Conservation (phyloP, 1,139 yeast species). For the Lodderomyces oxycetoniae region DNA sequence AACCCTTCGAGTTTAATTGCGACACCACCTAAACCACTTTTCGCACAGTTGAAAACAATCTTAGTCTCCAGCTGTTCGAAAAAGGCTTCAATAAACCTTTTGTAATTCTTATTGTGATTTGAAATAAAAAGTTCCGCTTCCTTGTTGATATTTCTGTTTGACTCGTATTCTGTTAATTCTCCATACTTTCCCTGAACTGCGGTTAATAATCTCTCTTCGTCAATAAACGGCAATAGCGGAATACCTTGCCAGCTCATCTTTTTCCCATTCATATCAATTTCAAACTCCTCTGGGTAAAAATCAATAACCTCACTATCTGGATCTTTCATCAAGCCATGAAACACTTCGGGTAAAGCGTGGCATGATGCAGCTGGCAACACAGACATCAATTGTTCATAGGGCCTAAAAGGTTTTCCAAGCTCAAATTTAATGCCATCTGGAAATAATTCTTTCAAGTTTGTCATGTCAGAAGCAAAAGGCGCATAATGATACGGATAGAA, state of each 20-base stretch:
- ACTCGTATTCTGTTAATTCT: conserved; percentile 63
- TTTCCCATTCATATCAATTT: conserved; percentile 93
- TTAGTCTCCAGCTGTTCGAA: conserved; percentile 29
- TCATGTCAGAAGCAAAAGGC: conserved; percentile 90
- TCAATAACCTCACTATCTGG: conserved; percentile 82
- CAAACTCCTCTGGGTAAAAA: conserved; percentile 84
- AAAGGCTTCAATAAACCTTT: conserved; percentile 28
- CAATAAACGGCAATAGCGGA: conserved; percentile 85
- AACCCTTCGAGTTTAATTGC: conserved; percentile 45
- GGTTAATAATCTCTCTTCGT: conserved; percentile 64
- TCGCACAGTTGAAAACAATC: conserved; percentile 42
- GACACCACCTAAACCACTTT: conserved; percentile 65
- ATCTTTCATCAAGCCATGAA: conserved; percentile 78
- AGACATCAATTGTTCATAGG: conserved; percentile 96
- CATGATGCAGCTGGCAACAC: conserved; percentile 96
- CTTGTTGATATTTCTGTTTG: conserved; percentile 61
- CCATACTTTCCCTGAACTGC: conserved; percentile 66
- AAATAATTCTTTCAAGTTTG: conserved; percentile 41
- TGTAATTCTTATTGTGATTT: conserved; percentile 47
- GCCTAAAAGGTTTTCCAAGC: conserved; percentile 77
- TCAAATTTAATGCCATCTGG: conserved; percentile 59
- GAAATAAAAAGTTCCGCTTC: conserved; percentile 60
- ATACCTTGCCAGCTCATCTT: conserved; percentile 96
- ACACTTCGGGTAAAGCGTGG: conserved; percentile 82
- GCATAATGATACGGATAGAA: conserved; percentile 96